Conservation (phyloP, 352 stramenopile genomes). For the Phytophthora hybrid region DNA sequence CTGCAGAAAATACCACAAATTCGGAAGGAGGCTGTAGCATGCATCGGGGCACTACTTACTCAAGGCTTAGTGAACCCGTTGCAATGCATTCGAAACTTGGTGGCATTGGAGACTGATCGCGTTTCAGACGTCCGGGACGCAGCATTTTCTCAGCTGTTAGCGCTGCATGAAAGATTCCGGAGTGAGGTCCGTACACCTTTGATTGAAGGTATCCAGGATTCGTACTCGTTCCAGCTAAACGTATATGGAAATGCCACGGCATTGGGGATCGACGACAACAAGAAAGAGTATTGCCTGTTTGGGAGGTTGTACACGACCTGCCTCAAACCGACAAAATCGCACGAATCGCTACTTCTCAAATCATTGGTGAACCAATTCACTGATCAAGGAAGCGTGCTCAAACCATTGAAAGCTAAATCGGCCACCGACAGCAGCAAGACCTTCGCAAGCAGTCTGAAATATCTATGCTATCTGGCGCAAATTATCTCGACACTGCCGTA, state of each 20-base stretch:
- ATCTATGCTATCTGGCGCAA: conserved; percentile 79
- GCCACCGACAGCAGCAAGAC: conserved; percentile 12
- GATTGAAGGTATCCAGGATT: conserved; percentile 69
- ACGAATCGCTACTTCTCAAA: conserved; percentile 71
- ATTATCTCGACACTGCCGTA: conserved; percentile 79
- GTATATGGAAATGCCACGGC: conserved; percentile 62
- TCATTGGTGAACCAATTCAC: conserved; percentile 78
- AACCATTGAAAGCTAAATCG: conserved; percentile 30
- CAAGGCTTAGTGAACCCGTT: conserved; percentile 84
- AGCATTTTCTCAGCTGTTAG: conserved; percentile 71
- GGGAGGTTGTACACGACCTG: conserved; percentile 76
- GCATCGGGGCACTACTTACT: conserved; percentile 70
- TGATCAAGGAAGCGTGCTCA: conserved; percentile 57
- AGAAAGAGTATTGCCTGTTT: conserved; percentile 77
- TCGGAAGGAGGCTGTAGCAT: conserved; percentile 73
- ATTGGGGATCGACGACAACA: conserved; percentile 70
- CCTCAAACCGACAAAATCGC: conserved; percentile 50
- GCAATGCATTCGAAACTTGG: conserved; percentile 79
- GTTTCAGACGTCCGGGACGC: conserved; percentile 68
- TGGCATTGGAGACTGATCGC: conserved; percentile 84
- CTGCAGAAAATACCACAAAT: conserved; percentile 68
- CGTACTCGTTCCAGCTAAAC: conserved; percentile 73
- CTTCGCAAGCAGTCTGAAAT: conserved; percentile 52
- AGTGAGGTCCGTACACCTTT: conserved; percentile 59
- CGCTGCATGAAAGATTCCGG: conserved; percentile 68